Conservation (phyloP, 257 asterid genomes). For the Fraxinus cuspidata region DNA sequence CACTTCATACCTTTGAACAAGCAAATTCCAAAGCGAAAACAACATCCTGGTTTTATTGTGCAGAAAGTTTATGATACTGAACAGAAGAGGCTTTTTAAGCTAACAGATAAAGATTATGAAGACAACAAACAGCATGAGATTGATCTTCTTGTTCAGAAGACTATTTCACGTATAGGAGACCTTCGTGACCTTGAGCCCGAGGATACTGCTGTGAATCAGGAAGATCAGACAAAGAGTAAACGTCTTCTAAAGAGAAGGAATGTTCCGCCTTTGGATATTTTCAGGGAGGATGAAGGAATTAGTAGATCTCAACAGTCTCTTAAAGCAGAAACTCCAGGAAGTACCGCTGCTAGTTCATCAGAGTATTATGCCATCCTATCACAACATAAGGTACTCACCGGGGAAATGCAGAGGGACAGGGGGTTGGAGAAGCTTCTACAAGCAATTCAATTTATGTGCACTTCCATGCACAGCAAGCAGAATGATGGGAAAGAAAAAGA, state of each 20-base stretch:
- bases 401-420: constrained; percentile 67
- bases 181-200: constrained; percentile 73
- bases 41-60: constrained; percentile 86
- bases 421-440: constrained; percentile 79
- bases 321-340: constrained; percentile 77
- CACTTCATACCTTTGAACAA: constrained; percentile 78
- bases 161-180: constrained; percentile 65
- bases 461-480: constrained; percentile 37
- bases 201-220: constrained; percentile 52
- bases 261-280: constrained; percentile 62
- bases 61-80: constrained; percentile 80
- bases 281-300: constrained; percentile 62
- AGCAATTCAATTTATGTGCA: constrained; percentile 53
- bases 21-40: constrained; percentile 67
- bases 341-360: constrained; percentile 46
- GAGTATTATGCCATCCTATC: constrained; percentile 52
- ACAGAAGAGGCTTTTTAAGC: constrained; percentile 63
- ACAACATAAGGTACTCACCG: constrained; percentile 51
- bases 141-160: constrained; percentile 73
- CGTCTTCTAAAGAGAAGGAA: constrained; percentile 58
- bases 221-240: constrained; percentile 60
- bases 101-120: constrained; percentile 78
- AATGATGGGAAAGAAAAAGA: constrained; percentile 40
- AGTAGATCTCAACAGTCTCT: constrained; percentile 42
- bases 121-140: constrained; percentile 73